Conservation (phyloP, 768 basidiomycete genomes). For the Chalciporus sphaerocephalus region DNA sequence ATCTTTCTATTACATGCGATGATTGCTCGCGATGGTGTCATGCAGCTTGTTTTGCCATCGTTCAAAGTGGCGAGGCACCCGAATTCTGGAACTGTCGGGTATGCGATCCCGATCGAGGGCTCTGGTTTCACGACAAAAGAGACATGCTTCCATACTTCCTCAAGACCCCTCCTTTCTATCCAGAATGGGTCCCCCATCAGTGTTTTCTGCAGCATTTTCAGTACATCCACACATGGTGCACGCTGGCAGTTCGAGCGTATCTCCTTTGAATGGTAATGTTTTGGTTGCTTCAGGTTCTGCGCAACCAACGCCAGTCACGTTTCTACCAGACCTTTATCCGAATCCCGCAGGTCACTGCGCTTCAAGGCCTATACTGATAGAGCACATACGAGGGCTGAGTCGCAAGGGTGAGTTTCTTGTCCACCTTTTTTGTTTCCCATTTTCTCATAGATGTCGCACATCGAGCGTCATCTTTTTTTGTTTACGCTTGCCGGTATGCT, state of each 20-base stretch:
- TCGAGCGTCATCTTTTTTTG: conserved; percentile 7
- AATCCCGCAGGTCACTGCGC: conserved; percentile 49
- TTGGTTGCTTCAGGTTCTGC: conserved; percentile 8
- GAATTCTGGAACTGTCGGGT: conserved; percentile 77
- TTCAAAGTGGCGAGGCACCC: conserved; percentile 49
- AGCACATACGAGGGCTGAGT: conserved; percentile 20
- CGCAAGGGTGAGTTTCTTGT: conserved; percentile 26
- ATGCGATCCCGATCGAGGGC: conserved; percentile 48
- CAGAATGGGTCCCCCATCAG: conserved; percentile 12
- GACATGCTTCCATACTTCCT: conserved; percentile 36
- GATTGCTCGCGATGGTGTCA: conserved; percentile 81
- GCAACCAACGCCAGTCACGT: conserved; percentile 36
- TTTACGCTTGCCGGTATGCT: conserved; percentile 16
- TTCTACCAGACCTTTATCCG: conserved; percentile 27
- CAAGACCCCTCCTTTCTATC: conserved; percentile 21
- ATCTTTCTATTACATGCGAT: conserved; percentile 84
- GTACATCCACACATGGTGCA: conserved; percentile 8
- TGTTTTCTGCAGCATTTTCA: conserved; percentile 8
- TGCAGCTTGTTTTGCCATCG: conserved; percentile 69
- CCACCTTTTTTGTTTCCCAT: not conserved
- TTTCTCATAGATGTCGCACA: conserved; percentile 9
- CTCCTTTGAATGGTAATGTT: conserved; percentile 8
- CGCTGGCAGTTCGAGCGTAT: conserved; percentile 17
- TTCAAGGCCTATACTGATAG: conserved; percentile 27
- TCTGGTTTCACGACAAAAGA: conserved; percentile 35